Conservation (phyloP, 805 yeast genomes). For the Candida peoriensis region DNA sequence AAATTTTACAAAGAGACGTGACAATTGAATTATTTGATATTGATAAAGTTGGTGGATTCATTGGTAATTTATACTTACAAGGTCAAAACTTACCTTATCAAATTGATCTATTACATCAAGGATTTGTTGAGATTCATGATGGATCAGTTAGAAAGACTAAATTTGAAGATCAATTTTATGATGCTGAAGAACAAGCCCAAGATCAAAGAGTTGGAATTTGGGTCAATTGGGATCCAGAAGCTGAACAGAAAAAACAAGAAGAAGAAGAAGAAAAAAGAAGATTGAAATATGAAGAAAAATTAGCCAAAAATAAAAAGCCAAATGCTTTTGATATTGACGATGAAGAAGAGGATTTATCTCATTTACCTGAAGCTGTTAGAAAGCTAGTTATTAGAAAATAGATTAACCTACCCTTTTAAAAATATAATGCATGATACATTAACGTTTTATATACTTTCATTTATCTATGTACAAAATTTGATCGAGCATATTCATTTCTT, state of each 20-base stretch:
- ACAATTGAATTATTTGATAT: slow-evolving; percentile 61
- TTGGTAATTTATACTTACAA: slow-evolving; percentile 60
- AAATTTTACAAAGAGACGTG: slow-evolving; percentile 67
- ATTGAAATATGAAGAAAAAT: slow-evolving; percentile 21
- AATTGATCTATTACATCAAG: slow-evolving; percentile 50
- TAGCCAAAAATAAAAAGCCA: slow-evolving; percentile 18
- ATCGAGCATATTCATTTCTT: slow-evolving; percentile 2
- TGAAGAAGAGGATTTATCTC: slow-evolving; percentile 22
- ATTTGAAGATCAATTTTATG: slow-evolving; percentile 45
- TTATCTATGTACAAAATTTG: slow-evolving; percentile 7
- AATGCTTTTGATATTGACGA: slow-evolving; percentile 23
- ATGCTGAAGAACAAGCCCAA: slow-evolving; percentile 62
- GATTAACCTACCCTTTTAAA: no score
- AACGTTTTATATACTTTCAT: no score
- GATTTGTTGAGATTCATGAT: slow-evolving; percentile 61
- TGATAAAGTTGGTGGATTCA: slow-evolving; percentile 78
- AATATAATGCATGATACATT: neutral
- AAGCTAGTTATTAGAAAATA: slow-evolving; percentile 17
- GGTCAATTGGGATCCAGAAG: slow-evolving; percentile 48
- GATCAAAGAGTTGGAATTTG: slow-evolving; percentile 56
- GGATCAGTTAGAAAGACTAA: slow-evolving; percentile 57
- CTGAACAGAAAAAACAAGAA: slow-evolving; percentile 28
- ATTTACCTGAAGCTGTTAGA: slow-evolving; percentile 25
- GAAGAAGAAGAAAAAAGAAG: slow-evolving; percentile 22
- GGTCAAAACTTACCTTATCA: slow-evolving; percentile 54